Conservation (phyloP, 495 filamentous ascomycete genomes). For the Penicillium salamii region DNA sequence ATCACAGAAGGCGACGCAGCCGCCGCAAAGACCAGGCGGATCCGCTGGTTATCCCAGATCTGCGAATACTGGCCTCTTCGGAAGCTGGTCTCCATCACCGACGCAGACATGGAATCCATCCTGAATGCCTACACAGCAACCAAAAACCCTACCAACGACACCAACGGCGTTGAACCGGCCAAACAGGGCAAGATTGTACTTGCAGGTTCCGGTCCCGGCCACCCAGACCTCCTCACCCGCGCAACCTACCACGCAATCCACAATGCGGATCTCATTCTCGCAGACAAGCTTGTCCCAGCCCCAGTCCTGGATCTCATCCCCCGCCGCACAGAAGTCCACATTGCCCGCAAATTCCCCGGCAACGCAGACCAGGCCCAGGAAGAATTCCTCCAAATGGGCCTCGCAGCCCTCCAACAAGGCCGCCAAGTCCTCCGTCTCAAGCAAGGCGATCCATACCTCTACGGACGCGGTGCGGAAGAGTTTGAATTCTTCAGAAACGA, state of each 20-base stretch:
- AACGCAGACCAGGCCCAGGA: conserved; percentile 93
- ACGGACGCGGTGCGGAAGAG: conserved; percentile 92
- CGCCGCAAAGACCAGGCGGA: conserved; percentile 73
- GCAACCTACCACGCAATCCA: conserved; percentile 87
- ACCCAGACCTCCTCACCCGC: conserved; percentile 84
- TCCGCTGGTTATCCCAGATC: conserved; percentile 92
- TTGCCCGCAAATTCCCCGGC: conserved; percentile 95
- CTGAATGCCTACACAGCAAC: conserved; percentile 60
- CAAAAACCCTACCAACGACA: conserved; percentile 18
- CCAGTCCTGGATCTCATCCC: conserved; percentile 86
- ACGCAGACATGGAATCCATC: conserved; percentile 72
- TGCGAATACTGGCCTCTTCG: conserved; percentile 98
- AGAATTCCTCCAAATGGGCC: conserved; percentile 79
- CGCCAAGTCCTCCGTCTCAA: conserved; percentile 84
- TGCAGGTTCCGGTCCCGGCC: conserved; percentile 89
- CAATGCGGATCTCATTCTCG: conserved; percentile 80
- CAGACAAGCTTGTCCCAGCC: conserved; percentile 92
- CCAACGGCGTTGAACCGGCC: conserved; percentile 17
- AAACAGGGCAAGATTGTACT: conserved; percentile 72
- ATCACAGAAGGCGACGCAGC: conserved; percentile 69
- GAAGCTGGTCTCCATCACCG: conserved; percentile 72
- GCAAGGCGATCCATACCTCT: conserved; percentile 95
- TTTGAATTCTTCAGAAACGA: conserved; percentile 75
- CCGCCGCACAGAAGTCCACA: conserved; percentile 82
- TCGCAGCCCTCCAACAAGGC: conserved; percentile 68